These are phyloP conservation scores for Penicillium sp. DNA, from an alignment of 2,329 filamentous ascomycete species.

Conservation along the genomic window DNA sequence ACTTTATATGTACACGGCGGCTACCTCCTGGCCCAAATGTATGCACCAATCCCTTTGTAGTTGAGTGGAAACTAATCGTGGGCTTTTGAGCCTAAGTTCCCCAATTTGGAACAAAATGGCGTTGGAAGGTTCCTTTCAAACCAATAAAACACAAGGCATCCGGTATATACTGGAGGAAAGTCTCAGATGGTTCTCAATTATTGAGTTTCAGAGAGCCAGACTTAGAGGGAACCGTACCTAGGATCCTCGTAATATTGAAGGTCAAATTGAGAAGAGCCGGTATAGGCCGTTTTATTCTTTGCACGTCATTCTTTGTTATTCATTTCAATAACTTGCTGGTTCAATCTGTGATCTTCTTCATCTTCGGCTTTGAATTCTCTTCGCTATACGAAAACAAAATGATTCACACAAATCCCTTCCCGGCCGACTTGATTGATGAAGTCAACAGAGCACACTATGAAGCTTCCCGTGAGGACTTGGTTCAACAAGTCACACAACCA, in stretches of 20 bases:
- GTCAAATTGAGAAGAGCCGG: neutral
- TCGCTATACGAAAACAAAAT: neutral
- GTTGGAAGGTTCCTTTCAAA: neutral
- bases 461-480: neutral
- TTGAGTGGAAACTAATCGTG: neutral
- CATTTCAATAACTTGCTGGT: neutral
- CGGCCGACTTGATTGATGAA: conserved; percentile 1
- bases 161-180: neutral
- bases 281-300: neutral
- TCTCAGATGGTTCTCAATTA: neutral
- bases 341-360: neutral
- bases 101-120: neutral
- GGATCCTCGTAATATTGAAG: neutral
- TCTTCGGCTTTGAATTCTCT: neutral
- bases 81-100: neutral
- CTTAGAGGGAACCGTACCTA: neutral
- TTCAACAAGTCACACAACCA: neutral
- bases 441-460: conserved; percentile 3
- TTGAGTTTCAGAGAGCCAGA: neutral
- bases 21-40: neutral
- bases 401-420: neutral
- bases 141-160: neutral
- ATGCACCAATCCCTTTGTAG: neutral
- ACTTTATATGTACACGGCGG: neutral
- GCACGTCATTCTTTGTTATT: conserved; percentile 4